Evolutionary conservation across 305 asterid genomes (phyloP).

Genomic region (Euphrasia arctica): DNA sequence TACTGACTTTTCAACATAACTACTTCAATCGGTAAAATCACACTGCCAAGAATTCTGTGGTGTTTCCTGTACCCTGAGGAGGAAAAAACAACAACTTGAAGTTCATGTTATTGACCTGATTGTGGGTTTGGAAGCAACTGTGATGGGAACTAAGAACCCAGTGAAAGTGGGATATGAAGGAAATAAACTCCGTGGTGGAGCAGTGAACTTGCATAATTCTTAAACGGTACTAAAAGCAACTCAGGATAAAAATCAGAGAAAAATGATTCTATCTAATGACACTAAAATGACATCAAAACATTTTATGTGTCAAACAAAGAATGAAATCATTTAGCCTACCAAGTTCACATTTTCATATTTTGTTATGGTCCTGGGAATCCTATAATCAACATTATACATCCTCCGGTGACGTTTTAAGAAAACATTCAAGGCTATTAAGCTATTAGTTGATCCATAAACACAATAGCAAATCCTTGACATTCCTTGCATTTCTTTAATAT

Average conservation of each 20-base stretch:
- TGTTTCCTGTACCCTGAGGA: slow-evolving; percentile 39
- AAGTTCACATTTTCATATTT: neutral
- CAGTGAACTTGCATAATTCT: too few relatives aligned
- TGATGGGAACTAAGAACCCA: slow-evolving; percentile 3
- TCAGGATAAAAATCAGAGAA: neutral
- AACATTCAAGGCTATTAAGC: slow-evolving; percentile 3
- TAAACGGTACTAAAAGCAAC: neutral
- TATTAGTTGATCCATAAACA: neutral
- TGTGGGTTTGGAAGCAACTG: neutral
- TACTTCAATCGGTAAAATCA: slow-evolving; percentile 23
- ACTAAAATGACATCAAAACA: neutral
- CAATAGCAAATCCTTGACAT: neutral
- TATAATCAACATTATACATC: neutral
- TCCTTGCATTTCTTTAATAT: too few relatives aligned
- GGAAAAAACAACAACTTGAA: slow-evolving; percentile 10
- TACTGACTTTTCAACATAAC: neutral
- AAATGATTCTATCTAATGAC: neutral
- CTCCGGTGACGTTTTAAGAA: neutral
- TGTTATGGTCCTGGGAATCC: slow-evolving; percentile 4
- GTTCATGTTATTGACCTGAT: neutral
- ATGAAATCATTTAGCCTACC: neutral
- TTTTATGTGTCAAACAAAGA: neutral
- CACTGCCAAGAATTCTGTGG: slow-evolving; percentile 27
- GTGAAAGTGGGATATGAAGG: neutral
- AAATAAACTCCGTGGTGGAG: neutral